Conservation (phyloP, 2,329 filamentous ascomycete genomes). For the Cercospora sp. region DNA sequence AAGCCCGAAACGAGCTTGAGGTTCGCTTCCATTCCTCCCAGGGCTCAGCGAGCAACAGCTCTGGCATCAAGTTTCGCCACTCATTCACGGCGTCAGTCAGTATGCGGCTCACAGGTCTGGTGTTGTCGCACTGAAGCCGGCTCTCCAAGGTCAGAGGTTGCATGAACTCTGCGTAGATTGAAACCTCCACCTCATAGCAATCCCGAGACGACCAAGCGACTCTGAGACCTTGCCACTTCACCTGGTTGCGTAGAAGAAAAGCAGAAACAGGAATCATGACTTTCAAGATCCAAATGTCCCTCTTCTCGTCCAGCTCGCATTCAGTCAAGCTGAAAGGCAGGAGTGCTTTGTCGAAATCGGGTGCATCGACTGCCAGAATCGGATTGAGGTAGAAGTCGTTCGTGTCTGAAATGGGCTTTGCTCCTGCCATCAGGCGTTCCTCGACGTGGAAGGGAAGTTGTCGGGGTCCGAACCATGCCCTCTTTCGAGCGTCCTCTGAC, state of each 20-base stretch:
- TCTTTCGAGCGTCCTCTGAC: background rate
- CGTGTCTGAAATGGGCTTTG: background rate
- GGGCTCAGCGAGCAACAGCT: background rate
- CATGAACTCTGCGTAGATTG: background rate
- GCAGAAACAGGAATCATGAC: background rate
- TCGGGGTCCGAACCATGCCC: background rate
- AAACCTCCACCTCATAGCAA: background rate
- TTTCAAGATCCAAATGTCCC: background rate
- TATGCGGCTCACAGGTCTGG: background rate
- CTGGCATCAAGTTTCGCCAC: background rate
- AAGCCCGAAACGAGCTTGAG: background rate
- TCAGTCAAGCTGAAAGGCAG: background rate
- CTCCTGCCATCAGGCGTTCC: background rate
- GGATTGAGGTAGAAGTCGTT: background rate
- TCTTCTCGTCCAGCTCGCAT: background rate
- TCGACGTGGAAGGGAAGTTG: background rate
- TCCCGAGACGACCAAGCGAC: background rate
- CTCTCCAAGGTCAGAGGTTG: background rate
- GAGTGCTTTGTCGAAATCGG: background rate
- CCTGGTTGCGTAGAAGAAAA: background rate
- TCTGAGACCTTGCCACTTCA: background rate
- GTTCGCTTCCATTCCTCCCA: background rate
- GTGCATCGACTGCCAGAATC: background rate
- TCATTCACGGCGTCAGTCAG: background rate
- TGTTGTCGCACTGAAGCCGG: background rate